These are phyloP conservation scores for Prunus kanzakura DNA, from an alignment of 306 rosid genomes.

Conservation along the genomic window DNA sequence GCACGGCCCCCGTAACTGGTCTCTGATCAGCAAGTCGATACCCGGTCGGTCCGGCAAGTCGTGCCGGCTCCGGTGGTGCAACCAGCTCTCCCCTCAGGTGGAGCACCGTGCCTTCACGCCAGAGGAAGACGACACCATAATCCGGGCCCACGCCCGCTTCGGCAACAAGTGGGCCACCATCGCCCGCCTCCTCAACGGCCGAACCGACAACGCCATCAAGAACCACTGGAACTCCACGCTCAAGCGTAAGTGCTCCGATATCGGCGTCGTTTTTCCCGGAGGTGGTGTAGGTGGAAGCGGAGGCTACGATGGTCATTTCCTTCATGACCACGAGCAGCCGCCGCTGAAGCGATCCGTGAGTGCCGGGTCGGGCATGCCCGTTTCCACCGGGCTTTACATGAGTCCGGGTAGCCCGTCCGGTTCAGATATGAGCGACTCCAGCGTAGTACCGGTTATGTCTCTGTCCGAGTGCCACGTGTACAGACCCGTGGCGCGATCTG, in stretches of 20 bases:
- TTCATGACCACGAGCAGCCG: constrained; percentile 15
- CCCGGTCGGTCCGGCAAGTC: constrained; percentile 95
- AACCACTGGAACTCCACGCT: constrained; percentile 98
- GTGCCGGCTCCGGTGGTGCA: constrained; percentile 94
- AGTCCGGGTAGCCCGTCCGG: constrained; percentile 83
- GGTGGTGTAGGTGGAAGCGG: neutral
- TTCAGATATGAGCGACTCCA: constrained; percentile 88
- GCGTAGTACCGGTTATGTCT: constrained; percentile 42
- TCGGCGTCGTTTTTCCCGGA: constrained; percentile 17
- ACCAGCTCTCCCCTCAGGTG: constrained; percentile 94
- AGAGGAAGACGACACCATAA: constrained; percentile 83
- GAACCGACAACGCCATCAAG: constrained; percentile 96
- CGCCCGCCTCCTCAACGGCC: constrained; percentile 78
- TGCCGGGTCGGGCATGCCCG: constrained; percentile 70
- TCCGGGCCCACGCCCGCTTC: constrained; percentile 87
- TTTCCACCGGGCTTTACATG: constrained; percentile 55
- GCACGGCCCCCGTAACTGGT: constrained; percentile 92
- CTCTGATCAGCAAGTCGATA: constrained; percentile 77
- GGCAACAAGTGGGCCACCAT: constrained; percentile 99
- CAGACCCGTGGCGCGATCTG: constrained; percentile 71
- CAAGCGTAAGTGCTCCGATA: constrained; percentile 68
- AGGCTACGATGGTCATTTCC: constrained; percentile 7
- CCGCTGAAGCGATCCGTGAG: constrained; percentile 73
- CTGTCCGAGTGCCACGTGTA: constrained; percentile 45
- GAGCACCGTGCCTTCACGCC: constrained; percentile 87